These are phyloP conservation scores for Rhodocollybia butyracea DNA, from an alignment of 768 basidiomycete species.

Conservation along the genomic window DNA sequence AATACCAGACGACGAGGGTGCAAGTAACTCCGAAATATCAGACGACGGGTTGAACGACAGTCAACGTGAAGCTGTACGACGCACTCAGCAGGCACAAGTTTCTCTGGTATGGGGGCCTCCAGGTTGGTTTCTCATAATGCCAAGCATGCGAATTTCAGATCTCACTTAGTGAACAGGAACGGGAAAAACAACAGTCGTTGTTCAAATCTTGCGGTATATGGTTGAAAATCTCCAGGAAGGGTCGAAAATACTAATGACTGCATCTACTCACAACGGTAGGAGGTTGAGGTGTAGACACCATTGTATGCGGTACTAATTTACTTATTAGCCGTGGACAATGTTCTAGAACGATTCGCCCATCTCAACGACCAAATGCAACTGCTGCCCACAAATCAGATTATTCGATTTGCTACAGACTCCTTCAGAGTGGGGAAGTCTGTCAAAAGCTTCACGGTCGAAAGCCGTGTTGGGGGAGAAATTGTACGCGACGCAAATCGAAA, in stretches of 20 bases:
- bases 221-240: slow-evolving; percentile 25
- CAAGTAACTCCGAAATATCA: background rate
- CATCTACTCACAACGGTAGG: slow-evolving; percentile 66
- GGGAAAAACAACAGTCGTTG: slow-evolving; percentile 69
- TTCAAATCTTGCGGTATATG: slow-evolving; percentile 51
- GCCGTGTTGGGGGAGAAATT: slow-evolving; percentile 59
- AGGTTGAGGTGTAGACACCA: background rate
- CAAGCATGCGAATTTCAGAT: background rate
- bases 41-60: slow-evolving; percentile 39
- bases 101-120: slow-evolving; percentile 72
- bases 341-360: slow-evolving; percentile 57
- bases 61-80: slow-evolving; percentile 48
- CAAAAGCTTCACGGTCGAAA: slow-evolving; percentile 60
- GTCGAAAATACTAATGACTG: slow-evolving; percentile 62
- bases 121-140: slow-evolving; percentile 28
- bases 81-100: slow-evolving; percentile 30
- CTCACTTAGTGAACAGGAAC: slow-evolving; percentile 42
- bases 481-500: slow-evolving; percentile 55
- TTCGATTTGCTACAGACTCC: slow-evolving; percentile 66
- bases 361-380: slow-evolving; percentile 41
- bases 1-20: background rate
- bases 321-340: slow-evolving; percentile 63
- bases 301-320: background rate
- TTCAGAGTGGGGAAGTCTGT: slow-evolving; percentile 57
- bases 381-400: slow-evolving; percentile 53